phyloP scores from a whole-genome alignment of 164 flowering plant genomes.

The Liquidambar formosana region DNA sequence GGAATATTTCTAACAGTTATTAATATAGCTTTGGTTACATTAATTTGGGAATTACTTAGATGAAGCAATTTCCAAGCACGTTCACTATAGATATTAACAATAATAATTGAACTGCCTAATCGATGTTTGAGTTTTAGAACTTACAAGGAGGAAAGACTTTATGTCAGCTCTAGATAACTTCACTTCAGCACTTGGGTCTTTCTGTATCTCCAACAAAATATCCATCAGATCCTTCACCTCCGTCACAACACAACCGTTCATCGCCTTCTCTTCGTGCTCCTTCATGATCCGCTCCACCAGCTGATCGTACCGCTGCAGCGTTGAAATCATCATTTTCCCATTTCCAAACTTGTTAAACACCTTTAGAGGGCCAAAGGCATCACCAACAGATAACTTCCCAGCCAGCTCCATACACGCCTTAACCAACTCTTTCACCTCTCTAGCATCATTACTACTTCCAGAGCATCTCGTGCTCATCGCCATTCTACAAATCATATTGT shows the following conservation, averaged over 20 bases:
- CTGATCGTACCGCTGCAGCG: background rate
- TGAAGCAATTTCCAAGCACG: too few species aligned
- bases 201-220: conserved; percentile 33
- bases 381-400: conserved; percentile 7
- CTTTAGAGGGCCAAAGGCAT: conserved; percentile 9
- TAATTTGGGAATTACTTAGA: too few species aligned
- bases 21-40: too few species aligned
- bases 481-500: conserved; percentile 18
- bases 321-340: background rate
- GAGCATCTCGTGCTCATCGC: conserved; percentile 24
- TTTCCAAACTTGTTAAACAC: conserved; percentile 2
- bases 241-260: too few species aligned
- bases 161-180: conserved; percentile 30
- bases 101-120: too few species aligned
- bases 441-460: conserved; percentile 26
- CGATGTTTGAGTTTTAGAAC: background rate
- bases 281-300: conserved; percentile 13
- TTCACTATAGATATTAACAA: too few species aligned
- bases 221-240: conserved; percentile 16
- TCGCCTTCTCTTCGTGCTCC: conserved; percentile 13
- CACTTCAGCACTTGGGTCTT: conserved; percentile 30
- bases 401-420: background rate
- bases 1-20: too few species aligned
- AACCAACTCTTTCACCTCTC: background rate
- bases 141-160: conserved; percentile 40